Base-by-base conservation (phyloP, 352 stramenopile species). In the Pythium brachiatum region DNA sequence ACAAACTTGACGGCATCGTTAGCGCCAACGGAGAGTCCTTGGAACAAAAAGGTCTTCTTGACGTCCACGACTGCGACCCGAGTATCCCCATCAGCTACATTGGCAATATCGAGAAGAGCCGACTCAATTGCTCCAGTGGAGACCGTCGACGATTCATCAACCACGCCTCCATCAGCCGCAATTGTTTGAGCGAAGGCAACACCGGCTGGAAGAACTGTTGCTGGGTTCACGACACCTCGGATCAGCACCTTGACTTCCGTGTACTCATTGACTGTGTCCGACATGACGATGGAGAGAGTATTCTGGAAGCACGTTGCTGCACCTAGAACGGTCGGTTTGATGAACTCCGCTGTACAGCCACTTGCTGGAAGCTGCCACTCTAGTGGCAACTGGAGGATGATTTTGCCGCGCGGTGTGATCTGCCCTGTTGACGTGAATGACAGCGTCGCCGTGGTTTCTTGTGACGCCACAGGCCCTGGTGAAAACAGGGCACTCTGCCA, bases 1-100 rank as follows among this genome's bases (percentile, higher is more conserved):
- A 90, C 74, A 31, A 89, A 90, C 27, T 90, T 90, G 20, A 90
- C 52, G 0, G 83, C 60, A 36, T 90, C 81, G 7, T 58, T 60
- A n/a, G 48, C 16, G 9, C 60, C 64, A 12, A 89, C 54, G 25
- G 67, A 64, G 23, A 66, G 69, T 21, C 81, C 81, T 27, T 82
- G 55, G 39, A 89, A 88, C 1, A 25, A 15, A 53, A 90, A 89
- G 8, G 7, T 58, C 50, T 89, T 90, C 7, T 41, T 31, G 6
- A 84, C 69, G 12, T 74, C 78, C 18, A 75, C 74, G 3, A 90
- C 73, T 2, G 81, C 78, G 2, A 81, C 75, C 13, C 84, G 70
- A 31, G 62, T 64, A 43, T 90, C 76, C 1, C 76, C 78, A 31
- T 25, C 60, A 38, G 50, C 51, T 7, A 59, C 29, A 57, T 68